phyloP scores from a whole-genome alignment of 148 eudicot species.

The Vaccinium darrowii region DNA sequence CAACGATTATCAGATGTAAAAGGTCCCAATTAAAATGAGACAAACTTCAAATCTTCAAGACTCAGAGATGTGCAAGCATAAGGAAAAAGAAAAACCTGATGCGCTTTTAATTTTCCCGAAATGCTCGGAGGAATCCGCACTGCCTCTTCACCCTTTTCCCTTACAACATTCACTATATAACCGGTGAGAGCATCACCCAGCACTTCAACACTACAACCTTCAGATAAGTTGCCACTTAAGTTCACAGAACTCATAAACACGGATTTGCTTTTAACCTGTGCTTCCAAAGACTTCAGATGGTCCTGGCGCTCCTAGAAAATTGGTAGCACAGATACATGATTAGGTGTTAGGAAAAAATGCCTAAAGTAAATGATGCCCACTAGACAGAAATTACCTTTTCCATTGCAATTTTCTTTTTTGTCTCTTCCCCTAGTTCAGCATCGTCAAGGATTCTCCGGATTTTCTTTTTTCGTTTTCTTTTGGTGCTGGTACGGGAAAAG shows the following conservation, averaged over 20 bases:
- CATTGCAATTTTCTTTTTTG: conserved; percentile 91
- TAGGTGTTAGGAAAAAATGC: not conserved
- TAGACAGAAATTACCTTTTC: conserved; percentile 68
- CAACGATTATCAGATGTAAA: not conserved
- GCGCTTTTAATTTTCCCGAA: conserved; percentile 74
- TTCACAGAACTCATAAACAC: conserved; percentile 41
- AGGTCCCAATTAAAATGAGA: not conserved
- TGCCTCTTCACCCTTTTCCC: conserved; percentile 90
- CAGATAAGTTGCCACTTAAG: conserved; percentile 45
- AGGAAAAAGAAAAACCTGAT: conserved; percentile 56
- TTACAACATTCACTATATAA: conserved; percentile 86
- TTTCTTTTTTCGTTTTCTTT: conserved; percentile 68
- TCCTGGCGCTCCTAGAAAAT: conserved; percentile 85
- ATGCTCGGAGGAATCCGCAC: conserved; percentile 93
- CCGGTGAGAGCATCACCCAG: conserved; percentile 79
- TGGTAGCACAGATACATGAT: conserved; percentile 2
- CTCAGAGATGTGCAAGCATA: not conserved
- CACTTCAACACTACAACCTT: conserved; percentile 65
- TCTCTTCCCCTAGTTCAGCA: conserved; percentile 96
- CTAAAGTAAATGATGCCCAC: not conserved
- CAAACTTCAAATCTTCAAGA: not conserved
- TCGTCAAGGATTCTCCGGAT: conserved; percentile 95
- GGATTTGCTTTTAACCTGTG: conserved; percentile 62
- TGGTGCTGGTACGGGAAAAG: conserved; percentile 32
- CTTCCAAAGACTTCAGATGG: conserved; percentile 81